Percentiles rank a stretch among this genome's conserved stretches.
Conservation (phyloP, 305 asterid genomes). For the Fraxinus ornus region DNA sequence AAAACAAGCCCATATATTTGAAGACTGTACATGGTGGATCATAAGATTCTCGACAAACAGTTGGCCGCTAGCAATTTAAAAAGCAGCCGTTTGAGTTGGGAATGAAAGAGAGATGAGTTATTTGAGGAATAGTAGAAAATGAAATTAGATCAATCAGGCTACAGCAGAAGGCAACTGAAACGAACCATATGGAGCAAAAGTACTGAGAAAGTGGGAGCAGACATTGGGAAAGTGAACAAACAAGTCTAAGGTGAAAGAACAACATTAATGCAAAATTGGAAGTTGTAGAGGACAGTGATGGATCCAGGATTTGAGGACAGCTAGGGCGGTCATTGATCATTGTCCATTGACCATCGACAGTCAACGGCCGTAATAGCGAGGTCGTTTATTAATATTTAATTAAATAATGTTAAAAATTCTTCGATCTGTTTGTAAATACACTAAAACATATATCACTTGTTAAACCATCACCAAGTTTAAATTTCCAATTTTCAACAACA, state of each 20-base stretch:
- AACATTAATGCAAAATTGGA: neutral
- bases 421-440: too few relatives aligned
- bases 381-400: too few relatives aligned
- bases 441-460: too few relatives aligned
- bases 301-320: too few relatives aligned
- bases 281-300: neutral
- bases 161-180: neutral
- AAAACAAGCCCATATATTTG: neutral
- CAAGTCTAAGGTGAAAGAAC: neutral
- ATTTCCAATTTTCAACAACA: neutral
- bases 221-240: neutral
- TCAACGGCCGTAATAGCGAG: too few relatives aligned
- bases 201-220: neutral
- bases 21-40: neutral
- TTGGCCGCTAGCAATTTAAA: neutral
- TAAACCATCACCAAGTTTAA: neutral
- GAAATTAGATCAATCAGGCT: neutral
- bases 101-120: constrained; percentile 1
- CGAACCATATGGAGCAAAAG: neutral
- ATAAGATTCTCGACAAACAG: constrained; percentile 1
- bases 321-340: too few relatives aligned
- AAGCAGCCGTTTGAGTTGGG: neutral
- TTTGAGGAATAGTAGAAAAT: neutral
- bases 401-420: too few relatives aligned
- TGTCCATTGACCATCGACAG: too few relatives aligned